Conservation (phyloP, 495 filamentous ascomycete species). For the Trichoderma asperelloides region DNA sequence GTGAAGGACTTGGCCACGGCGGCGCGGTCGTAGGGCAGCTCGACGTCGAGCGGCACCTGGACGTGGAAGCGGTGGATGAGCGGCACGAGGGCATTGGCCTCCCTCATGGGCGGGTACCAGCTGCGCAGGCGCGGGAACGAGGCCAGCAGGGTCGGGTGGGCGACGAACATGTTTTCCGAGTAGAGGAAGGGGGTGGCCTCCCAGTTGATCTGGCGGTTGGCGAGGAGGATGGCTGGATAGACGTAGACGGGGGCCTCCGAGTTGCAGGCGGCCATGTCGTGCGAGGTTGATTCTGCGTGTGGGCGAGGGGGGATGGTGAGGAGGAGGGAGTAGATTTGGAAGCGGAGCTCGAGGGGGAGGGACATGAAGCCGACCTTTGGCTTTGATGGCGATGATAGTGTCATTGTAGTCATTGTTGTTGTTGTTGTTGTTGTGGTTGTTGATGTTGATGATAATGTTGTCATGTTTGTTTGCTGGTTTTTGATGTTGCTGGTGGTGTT, state of each 20-base stretch:
- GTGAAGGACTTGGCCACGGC: constrained; percentile 29
- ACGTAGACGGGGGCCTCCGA: constrained; percentile 12
- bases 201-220: constrained; percentile 28
- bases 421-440: background rate
- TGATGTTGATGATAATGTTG: too few species aligned
- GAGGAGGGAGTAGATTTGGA: constrained; percentile 38
- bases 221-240: constrained; percentile 32
- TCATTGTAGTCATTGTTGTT: background rate
- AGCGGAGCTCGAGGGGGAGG: constrained; percentile 42
- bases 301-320: constrained; percentile 25
- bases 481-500: too few species aligned
- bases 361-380: constrained; percentile 23
- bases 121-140: constrained; percentile 32
- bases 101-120: constrained; percentile 22
- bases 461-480: too few species aligned
- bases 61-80: constrained; percentile 36
- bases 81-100: constrained; percentile 12
- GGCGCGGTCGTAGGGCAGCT: constrained; percentile 20
- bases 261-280: background rate
- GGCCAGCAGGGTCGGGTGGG: constrained; percentile 39
- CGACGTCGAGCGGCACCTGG: constrained; percentile 38
- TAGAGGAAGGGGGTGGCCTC: constrained; percentile 42
- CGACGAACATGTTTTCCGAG: constrained; percentile 40
- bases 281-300: constrained; percentile 3
- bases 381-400: background rate